Base-by-base conservation (phyloP, 2,329 filamentous ascomycete species). In the Cercospora berteroae region DNA sequence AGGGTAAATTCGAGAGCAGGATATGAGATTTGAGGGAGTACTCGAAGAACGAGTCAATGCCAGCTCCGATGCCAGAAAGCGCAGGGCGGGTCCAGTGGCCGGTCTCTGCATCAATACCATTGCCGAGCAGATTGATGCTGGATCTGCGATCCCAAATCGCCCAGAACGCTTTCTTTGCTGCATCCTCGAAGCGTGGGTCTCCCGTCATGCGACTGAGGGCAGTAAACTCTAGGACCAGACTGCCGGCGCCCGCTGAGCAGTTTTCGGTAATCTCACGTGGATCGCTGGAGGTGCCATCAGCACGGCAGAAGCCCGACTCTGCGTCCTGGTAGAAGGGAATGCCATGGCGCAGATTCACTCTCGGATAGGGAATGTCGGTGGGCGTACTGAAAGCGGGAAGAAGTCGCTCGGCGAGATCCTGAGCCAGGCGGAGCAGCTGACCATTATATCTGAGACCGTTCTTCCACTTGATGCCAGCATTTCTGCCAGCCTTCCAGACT, bases 1-100 rank as follows among this genome's bases (percentile, higher is more conserved):
- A 79, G 0, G 80, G 78, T 5, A 83, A 88, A 1, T 92, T 92
- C 2, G 94, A 97, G 23, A 98, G 87, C 25, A 99, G 81, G 67
- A 99, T 91, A 76, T 97, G 89, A 18, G 93, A 93, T 80, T 99
- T 99, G 74, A 98, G 86, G 3, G 95, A 94, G 79, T 99, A 99
- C 80, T 99, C 95, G 76, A 97, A 98, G 81, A 99, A 99, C 80
- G 94, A 97, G 81, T 99, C 95, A 75, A 97, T 93, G 44, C 95
- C 95, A 7, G 95, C 95, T 60, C 95, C 95, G 73, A 99, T 96
- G 31, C 95, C 94, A n/a, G 94, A 90, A 77, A 92, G 94, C 1
- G 91, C 86, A 8, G 90, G 90, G 36, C 95, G 89, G 29, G 72
- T 77, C 95, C 95, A 99, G 72, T 90, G 85, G 0, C 94, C 95